Evolutionary conservation across 2,329 filamentous ascomycete species (phyloP).

Genomic region (Cladophialophora exuberans): DNA sequence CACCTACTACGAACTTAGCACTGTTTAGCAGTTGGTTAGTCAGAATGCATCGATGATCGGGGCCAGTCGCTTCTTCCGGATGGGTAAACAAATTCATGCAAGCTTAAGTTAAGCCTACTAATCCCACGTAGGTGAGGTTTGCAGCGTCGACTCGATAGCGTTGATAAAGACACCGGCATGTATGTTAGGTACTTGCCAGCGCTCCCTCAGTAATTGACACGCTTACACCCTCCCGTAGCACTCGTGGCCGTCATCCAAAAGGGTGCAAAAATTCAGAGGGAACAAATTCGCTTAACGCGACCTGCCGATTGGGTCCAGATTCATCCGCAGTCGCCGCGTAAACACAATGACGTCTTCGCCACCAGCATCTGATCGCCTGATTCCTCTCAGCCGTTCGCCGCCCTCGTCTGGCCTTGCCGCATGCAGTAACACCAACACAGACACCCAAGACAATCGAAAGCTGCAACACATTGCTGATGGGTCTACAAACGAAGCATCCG

Average conservation of each 20-base stretch:
- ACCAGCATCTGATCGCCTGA: not conserved
- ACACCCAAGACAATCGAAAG: not conserved
- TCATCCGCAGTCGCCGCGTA: slow-evolving; percentile 5
- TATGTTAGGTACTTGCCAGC: no score
- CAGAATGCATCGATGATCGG: slow-evolving; percentile 5
- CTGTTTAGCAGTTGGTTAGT: no score
- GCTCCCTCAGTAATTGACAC: no score
- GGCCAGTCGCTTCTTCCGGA: slow-evolving; percentile 12
- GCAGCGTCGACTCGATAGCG: no score
- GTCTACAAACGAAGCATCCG: no score
- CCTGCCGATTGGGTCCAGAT: slow-evolving; percentile 10
- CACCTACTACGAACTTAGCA: no score
- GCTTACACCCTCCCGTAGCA: no score
- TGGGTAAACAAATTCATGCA: slow-evolving; percentile 13
- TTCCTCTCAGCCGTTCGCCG: not conserved
- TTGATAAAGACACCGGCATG: no score
- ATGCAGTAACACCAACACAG: not conserved
- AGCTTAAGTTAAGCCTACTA: not conserved
- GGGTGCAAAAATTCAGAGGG: no score
- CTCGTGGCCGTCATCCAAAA: no score
- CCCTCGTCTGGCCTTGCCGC: not conserved
- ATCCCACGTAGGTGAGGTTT: not conserved
- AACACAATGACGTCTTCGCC: slow-evolving; percentile 17
- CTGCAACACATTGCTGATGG: no score
- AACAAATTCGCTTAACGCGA: slow-evolving; percentile 11